Evolutionary conservation across 176 grass and related monocot genomes (phyloP).

Genomic region (Lolium multiflorum): DNA sequence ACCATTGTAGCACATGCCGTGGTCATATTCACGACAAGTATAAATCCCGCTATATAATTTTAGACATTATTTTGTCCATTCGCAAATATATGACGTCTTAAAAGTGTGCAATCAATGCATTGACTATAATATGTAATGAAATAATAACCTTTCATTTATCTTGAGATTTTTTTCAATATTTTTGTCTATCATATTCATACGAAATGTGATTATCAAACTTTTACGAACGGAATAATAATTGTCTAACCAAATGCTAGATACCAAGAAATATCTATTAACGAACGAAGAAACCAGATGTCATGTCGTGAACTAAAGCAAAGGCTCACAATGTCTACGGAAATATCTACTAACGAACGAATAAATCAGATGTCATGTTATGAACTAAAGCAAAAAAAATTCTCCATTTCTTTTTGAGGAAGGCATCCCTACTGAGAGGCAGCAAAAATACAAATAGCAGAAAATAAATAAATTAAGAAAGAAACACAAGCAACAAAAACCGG

Average conservation of each 20-base stretch:
- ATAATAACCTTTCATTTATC: not conserved
- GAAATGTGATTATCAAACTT: not conserved
- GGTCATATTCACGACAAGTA: no score
- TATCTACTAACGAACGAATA: not conserved
- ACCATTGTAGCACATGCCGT: no score
- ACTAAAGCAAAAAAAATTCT: not conserved
- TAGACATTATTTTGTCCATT: no score
- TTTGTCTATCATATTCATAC: not conserved
- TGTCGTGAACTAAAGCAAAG: not conserved
- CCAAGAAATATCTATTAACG: not conserved
- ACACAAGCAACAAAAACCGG: conserved; percentile 20
- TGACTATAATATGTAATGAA: not conserved
- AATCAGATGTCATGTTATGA: not conserved
- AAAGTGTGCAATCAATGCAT: not conserved
- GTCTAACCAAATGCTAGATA: not conserved
- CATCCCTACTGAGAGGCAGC: not conserved
- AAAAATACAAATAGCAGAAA: not conserved
- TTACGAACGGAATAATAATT: no score
- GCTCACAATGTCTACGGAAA: no score
- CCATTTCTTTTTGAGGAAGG: not conserved
- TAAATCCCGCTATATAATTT: no score
- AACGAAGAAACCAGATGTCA: not conserved
- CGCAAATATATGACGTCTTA: not conserved
- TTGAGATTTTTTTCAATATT: not conserved
- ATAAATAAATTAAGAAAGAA: not conserved